Evolutionary conservation across 1,284 basidiomycete species (phyloP).

Genomic region (Ganoderma boninense): DNA sequence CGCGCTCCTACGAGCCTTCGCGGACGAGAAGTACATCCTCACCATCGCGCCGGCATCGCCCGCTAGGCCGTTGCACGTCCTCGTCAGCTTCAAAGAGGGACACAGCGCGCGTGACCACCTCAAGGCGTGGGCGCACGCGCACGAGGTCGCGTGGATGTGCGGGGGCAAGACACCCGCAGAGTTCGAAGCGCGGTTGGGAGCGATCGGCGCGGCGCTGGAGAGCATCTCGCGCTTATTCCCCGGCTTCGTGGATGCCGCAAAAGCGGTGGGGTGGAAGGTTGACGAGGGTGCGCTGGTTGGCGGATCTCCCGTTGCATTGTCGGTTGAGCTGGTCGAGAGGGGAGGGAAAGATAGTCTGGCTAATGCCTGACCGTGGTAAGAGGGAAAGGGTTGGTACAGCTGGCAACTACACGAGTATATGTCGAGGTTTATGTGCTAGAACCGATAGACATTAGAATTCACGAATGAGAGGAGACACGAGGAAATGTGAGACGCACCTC

Average conservation of each 20-base stretch:
- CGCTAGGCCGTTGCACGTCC: conserved; percentile 35
- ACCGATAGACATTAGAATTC: neutral
- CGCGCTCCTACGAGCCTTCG: conserved; percentile 43
- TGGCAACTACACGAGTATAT: neutral
- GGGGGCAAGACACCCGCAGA: conserved; percentile 12
- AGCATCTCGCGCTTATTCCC: conserved; percentile 39
- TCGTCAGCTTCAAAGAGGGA: conserved; percentile 59
- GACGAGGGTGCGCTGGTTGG: conserved; percentile 46
- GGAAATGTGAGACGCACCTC: neutral
- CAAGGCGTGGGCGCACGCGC: conserved; percentile 64
- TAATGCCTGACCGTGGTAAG: neutral
- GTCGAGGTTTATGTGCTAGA: neutral
- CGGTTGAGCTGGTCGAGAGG: conserved; percentile 28
- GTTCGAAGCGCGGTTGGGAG: conserved; percentile 28
- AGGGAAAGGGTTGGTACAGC: neutral
- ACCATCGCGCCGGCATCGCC: conserved; percentile 50
- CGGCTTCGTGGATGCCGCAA: conserved; percentile 43
- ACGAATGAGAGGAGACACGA: neutral
- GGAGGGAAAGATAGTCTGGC: conserved; percentile 18
- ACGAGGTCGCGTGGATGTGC: conserved; percentile 35
- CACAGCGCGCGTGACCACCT: conserved; percentile 57
- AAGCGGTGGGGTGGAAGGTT: conserved; percentile 47
- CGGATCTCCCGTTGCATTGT: conserved; percentile 45
- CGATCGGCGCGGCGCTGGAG: conserved; percentile 38
- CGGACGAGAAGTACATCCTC: conserved; percentile 56